Percentiles rank a stretch among this genome's conserved stretches.
phyloP scores from a whole-genome alignment of 257 asterid species.

The Przewalskia tangutica region DNA sequence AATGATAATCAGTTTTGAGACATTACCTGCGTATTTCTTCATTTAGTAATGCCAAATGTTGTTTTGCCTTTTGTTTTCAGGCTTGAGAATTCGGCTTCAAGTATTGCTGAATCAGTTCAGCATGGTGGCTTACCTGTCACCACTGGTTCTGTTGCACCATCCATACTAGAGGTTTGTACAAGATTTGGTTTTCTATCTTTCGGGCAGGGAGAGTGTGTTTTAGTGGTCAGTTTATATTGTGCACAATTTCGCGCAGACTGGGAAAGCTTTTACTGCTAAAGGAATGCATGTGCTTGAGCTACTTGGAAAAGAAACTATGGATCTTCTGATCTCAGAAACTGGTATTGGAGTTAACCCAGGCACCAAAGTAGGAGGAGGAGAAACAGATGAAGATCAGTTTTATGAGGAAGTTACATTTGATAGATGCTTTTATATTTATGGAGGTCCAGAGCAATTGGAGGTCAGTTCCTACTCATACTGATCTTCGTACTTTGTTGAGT shows the following conservation, averaged over 20 bases:
- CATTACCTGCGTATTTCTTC: neutral
- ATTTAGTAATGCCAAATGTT: neutral
- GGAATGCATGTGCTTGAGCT: conserved; percentile 91
- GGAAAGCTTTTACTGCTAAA: conserved; percentile 78
- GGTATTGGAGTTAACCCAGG: conserved; percentile 56
- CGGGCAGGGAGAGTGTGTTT: neutral
- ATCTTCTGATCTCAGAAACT: conserved; percentile 79
- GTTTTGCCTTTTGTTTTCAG: conserved; percentile 29
- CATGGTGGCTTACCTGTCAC: conserved; percentile 35
- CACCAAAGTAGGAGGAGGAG: conserved; percentile 32
- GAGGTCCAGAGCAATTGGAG: conserved; percentile 99
- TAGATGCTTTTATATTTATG: conserved; percentile 93
- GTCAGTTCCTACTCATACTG: conserved; percentile 23
- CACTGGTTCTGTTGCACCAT: conserved; percentile 64
- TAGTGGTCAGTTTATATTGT: conserved; percentile 6
- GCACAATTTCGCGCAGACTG: conserved; percentile 42
- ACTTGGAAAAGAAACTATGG: conserved; percentile 94
- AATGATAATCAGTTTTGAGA: neutral
- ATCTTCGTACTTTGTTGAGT: neutral
- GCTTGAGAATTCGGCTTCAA: conserved; percentile 56
- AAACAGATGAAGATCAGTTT: conserved; percentile 57
- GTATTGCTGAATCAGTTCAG: no score
- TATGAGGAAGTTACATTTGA: conserved; percentile 82
- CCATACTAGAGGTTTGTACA: conserved; percentile 62
- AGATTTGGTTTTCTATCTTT: neutral